phyloP scores from a whole-genome alignment of 345 rosid genomes.

The Sisymbrium altissimum region DNA sequence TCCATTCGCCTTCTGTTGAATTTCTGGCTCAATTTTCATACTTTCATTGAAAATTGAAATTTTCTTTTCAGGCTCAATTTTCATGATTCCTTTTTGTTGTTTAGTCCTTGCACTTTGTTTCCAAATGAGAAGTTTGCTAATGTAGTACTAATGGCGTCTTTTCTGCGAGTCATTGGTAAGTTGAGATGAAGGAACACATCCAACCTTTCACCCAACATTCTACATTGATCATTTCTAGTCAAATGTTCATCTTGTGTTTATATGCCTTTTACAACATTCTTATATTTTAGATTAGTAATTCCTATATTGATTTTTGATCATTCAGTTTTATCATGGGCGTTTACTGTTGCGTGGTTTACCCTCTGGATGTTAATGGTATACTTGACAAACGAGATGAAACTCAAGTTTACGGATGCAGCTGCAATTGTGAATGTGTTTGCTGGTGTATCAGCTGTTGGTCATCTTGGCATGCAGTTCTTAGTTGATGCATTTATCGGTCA shows the following conservation, averaged over 20 bases:
- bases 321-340: slow-evolving; percentile 31
- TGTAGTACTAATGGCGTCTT: slow-evolving; percentile 21
- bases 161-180: slow-evolving; percentile 34
- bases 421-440: slow-evolving; percentile 30
- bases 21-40: not conserved
- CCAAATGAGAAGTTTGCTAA: slow-evolving; percentile 22
- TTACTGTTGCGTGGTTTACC: slow-evolving; percentile 33
- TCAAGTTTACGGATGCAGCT: slow-evolving; percentile 31
- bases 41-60: too few species aligned
- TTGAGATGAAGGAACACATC: not conserved
- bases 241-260: not conserved
- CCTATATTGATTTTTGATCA: not conserved
- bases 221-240: not conserved
- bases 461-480: slow-evolving; percentile 30
- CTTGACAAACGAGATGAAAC: slow-evolving; percentile 31
- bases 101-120: slow-evolving; percentile 1
- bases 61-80: too few species aligned
- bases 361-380: slow-evolving; percentile 34
- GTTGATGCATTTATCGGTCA: slow-evolving; percentile 31
- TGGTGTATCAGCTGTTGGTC: slow-evolving; percentile 31
- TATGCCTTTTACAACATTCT: not conserved
- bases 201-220: not conserved
- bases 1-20: not conserved
- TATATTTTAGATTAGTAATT: not conserved
- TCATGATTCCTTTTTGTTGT: not conserved